Evolutionary conservation across 2,329 filamentous ascomycete genomes (phyloP).

Genomic region (Colletotrichum sojae): DNA sequence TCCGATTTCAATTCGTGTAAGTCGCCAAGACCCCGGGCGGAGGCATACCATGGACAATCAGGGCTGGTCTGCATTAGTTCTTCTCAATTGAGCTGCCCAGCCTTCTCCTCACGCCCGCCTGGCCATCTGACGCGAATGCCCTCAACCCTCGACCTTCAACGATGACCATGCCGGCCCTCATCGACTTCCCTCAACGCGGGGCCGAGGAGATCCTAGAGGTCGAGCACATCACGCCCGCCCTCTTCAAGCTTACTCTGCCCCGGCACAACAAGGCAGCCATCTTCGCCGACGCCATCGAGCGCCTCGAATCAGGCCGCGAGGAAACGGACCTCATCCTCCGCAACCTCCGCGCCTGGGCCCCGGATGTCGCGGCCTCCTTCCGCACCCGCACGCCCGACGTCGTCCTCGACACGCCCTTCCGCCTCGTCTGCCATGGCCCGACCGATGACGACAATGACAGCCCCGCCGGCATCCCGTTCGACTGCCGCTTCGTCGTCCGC

Average conservation of each 20-base stretch:
- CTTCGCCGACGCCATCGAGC: background rate
- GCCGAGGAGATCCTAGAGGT: background rate
- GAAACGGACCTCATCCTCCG: background rate
- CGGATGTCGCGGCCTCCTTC: background rate
- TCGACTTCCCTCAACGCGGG: too few species aligned
- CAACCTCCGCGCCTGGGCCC: background rate
- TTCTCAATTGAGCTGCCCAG: too few species aligned
- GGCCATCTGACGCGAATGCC: too few species aligned
- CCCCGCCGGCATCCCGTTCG: background rate
- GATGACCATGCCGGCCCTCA: too few species aligned
- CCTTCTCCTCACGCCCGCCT: too few species aligned
- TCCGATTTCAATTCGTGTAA: too few species aligned
- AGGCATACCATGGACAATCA: too few species aligned
- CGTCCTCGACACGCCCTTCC: conserved; percentile 24
- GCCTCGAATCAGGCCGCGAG: background rate
- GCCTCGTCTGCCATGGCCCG: conserved; percentile 4
- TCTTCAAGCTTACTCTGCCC: background rate
- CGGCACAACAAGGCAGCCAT: background rate
- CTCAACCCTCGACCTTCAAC: too few species aligned
- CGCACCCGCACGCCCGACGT: conserved; percentile 39
- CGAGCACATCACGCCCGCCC: background rate
- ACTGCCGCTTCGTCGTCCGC: background rate
- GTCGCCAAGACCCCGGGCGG: too few species aligned
- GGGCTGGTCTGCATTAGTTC: too few species aligned
- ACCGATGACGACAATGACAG: too few species aligned